Conservation (phyloP, 352 stramenopile genomes). For the Phytophthora lateralis region DNA sequence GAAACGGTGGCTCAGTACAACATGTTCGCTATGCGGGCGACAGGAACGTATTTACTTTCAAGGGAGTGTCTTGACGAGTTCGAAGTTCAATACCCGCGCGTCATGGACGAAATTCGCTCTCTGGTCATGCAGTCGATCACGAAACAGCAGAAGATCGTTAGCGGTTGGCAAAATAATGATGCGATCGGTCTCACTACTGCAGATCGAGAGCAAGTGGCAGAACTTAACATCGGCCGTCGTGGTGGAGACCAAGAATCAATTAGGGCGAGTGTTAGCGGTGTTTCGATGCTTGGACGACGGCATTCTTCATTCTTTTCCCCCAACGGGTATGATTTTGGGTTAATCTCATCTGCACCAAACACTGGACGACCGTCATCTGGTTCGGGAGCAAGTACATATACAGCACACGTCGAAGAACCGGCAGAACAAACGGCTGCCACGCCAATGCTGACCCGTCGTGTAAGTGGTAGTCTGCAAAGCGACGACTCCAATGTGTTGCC, state of each 20-base stretch:
- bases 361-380: not conserved
- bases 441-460: conserved; percentile 4
- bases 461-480: not conserved
- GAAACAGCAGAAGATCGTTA: conserved; percentile 72
- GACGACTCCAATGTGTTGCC: conserved; percentile 1
- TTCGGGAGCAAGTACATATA: conserved; percentile 8
- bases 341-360: not conserved
- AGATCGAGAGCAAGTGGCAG: conserved; percentile 49
- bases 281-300: conserved; percentile 22
- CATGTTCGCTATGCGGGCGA: conserved; percentile 62
- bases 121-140: conserved; percentile 80
- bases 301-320: conserved; percentile 17
- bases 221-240: conserved; percentile 27
- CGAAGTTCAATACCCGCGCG: conserved; percentile 52
- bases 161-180: conserved; percentile 79
- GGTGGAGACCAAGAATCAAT: conserved; percentile 21
- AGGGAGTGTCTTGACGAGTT: conserved; percentile 66
- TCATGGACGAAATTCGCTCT: conserved; percentile 69
- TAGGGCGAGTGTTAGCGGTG: conserved; percentile 23
- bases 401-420: not conserved
- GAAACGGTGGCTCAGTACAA: conserved; percentile 67
- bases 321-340: not conserved
- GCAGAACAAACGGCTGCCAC: conserved; percentile 18
- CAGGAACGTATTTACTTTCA: conserved; percentile 67
- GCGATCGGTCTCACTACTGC: conserved; percentile 57